Conservation (phyloP, 2,329 filamentous ascomycete species). For the Colletotrichum sojae region DNA sequence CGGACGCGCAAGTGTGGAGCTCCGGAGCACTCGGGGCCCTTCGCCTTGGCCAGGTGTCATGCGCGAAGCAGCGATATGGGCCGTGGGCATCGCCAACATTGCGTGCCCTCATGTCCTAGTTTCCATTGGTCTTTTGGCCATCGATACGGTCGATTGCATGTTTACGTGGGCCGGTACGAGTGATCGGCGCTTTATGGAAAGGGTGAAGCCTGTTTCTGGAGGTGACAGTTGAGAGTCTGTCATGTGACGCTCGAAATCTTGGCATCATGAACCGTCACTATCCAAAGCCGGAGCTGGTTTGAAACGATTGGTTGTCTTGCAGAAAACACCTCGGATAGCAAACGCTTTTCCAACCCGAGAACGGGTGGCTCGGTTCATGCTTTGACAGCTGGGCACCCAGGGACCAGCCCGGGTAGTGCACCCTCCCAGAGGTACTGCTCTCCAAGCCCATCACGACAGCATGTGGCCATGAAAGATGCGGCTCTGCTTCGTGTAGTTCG, state of each 20-base stretch:
- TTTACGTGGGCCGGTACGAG: constrained; percentile 4
- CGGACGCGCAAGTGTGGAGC: constrained; percentile 10
- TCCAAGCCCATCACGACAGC: too few relatives aligned
- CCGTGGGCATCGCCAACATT: background rate
- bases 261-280: background rate
- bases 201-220: constrained; percentile 19
- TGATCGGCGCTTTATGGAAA: constrained; percentile 18
- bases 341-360: too few relatives aligned
- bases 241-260: constrained; percentile 18
- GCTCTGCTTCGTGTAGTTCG: too few relatives aligned
- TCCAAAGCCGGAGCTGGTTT: background rate
- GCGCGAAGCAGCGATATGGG: background rate
- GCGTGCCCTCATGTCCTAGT: background rate
- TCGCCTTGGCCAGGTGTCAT: constrained; percentile 13
- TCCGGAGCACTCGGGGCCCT: constrained; percentile 22
- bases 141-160: background rate
- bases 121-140: background rate
- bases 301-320: background rate
- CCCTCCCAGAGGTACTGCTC: too few relatives aligned
- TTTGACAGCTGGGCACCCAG: too few relatives aligned
- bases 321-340: background rate
- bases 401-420: too few relatives aligned
- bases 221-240: background rate
- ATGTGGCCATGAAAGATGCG: too few relatives aligned
- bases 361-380: too few relatives aligned